Evolutionary conservation across 2,329 filamentous ascomycete species (phyloP).

Genomic region (Clonostachys rhizophaga): DNA sequence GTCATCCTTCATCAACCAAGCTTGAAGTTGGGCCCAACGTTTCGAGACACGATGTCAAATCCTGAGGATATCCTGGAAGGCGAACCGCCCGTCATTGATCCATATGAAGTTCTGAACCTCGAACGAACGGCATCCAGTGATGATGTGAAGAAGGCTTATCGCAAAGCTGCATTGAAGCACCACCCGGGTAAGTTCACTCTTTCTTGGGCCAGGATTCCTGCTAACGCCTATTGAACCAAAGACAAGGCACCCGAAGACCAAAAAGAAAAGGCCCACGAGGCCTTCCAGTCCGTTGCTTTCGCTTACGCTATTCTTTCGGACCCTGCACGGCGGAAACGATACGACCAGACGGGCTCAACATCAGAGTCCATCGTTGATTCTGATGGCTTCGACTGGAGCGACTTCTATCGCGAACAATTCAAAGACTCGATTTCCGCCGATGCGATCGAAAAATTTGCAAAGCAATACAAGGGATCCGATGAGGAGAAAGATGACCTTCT

Average conservation of each 20-base stretch:
- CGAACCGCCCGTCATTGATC: conserved; percentile 62
- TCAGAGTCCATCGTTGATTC: conserved; percentile 74
- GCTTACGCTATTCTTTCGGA: conserved; percentile 93
- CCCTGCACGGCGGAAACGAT: conserved; percentile 71
- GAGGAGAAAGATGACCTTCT: conserved; percentile 81
- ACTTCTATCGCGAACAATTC: conserved; percentile 85
- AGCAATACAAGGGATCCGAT: conserved; percentile 77
- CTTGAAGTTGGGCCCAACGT: neutral
- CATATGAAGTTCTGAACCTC: conserved; percentile 76
- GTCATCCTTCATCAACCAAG: neutral
- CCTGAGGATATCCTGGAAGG: conserved; percentile 48
- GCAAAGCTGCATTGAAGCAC: conserved; percentile 80
- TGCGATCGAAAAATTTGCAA: conserved; percentile 70
- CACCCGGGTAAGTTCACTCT: conserved; percentile 65
- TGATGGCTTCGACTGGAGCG: conserved; percentile 83
- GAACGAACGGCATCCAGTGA: conserved; percentile 66
- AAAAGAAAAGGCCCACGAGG: conserved; percentile 69
- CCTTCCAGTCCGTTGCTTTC: conserved; percentile 88
- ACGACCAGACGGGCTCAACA: conserved; percentile 87
- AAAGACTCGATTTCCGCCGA: conserved; percentile 69
- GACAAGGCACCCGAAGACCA: conserved; percentile 71
- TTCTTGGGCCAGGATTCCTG: too few species aligned
- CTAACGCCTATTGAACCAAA: conserved; percentile 16
- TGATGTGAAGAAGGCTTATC: conserved; percentile 86
- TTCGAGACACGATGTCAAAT: conserved; percentile 31